These are phyloP conservation scores for Coniochaeta sp. DNA, from an alignment of 2,329 filamentous ascomycete species.

Conservation along the genomic window DNA sequence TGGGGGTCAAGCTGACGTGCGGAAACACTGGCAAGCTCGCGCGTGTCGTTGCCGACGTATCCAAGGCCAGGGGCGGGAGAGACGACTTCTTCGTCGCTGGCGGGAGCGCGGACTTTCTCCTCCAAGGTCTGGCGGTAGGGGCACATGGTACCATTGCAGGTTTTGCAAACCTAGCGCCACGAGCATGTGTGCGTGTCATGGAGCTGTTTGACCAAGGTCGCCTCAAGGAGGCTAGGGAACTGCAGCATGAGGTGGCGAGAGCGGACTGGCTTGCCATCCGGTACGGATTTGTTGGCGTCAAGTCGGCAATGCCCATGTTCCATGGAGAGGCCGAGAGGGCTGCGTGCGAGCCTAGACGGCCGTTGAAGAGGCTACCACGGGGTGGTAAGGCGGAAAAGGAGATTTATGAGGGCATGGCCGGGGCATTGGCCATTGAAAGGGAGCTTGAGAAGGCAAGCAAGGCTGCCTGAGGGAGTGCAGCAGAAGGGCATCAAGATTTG, in stretches of 20 bases:
- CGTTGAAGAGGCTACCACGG: constrained; percentile 26
- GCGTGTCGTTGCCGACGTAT: constrained; percentile 36
- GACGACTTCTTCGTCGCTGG: constrained; percentile 58
- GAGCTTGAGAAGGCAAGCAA: constrained; percentile 14
- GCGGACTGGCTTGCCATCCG: constrained; percentile 38
- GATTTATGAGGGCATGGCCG: constrained; percentile 23
- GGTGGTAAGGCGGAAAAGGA: constrained; percentile 24
- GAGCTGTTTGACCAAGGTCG: constrained; percentile 53
- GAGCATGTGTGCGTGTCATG: constrained; percentile 53
- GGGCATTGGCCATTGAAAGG: constrained; percentile 22
- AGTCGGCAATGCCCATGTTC: constrained; percentile 34
- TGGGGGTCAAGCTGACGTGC: constrained; percentile 46
- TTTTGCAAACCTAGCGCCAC: constrained; percentile 58
- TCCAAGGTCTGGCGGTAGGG: constrained; percentile 63
- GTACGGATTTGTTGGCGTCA: constrained; percentile 41
- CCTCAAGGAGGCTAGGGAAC: constrained; percentile 46
- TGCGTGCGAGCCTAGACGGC: constrained; percentile 27
- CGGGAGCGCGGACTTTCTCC: constrained; percentile 65
- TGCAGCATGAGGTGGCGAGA: constrained; percentile 42
- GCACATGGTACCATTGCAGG: constrained; percentile 67
- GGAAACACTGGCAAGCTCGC: constrained; percentile 54
- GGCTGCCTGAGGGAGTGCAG: neutral
- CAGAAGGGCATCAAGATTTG: neutral
- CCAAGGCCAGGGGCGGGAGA: constrained; percentile 9
- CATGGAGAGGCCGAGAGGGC: constrained; percentile 23